Conservation (phyloP, 2,329 filamentous ascomycete species). For the Neonectria hederae region DNA sequence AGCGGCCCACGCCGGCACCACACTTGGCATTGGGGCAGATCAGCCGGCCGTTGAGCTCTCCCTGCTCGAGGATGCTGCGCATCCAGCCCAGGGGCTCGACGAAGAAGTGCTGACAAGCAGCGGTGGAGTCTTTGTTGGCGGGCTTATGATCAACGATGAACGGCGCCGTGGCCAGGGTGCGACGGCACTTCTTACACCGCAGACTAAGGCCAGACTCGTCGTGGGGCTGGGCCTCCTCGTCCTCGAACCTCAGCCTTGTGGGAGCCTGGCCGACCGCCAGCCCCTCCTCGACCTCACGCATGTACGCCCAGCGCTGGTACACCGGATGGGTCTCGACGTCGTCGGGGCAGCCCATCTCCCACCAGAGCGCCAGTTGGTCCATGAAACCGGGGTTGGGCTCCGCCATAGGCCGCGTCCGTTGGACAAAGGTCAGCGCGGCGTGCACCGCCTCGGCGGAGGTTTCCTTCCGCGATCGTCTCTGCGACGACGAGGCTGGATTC, state of each 20-base stretch:
- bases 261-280: constrained; percentile 82
- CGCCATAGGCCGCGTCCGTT: constrained; percentile 76
- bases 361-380: constrained; percentile 86
- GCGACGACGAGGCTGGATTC: constrained; percentile 19
- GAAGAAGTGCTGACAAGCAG: constrained; percentile 86
- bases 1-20: constrained; percentile 85
- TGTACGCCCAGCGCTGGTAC: constrained; percentile 79
- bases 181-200: constrained; percentile 91
- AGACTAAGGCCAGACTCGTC: constrained; percentile 54
- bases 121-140: constrained; percentile 31
- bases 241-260: constrained; percentile 83
- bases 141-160: constrained; percentile 74
- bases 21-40: constrained; percentile 84
- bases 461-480: constrained; percentile 41
- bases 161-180: constrained; percentile 61
- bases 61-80: constrained; percentile 82
- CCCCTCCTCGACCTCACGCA: constrained; percentile 63
- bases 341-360: constrained; percentile 82
- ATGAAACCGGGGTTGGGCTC: constrained; percentile 95
- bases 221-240: constrained; percentile 65
- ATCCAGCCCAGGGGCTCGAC: constrained; percentile 96
- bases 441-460: constrained; percentile 59
- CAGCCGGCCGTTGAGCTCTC: constrained; percentile 83
- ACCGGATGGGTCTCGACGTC: constrained; percentile 71
- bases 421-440: constrained; percentile 75